phyloP scores from a whole-genome alignment of 2,329 filamentous ascomycete genomes.

The Neopestalotiopsis clavispora region DNA sequence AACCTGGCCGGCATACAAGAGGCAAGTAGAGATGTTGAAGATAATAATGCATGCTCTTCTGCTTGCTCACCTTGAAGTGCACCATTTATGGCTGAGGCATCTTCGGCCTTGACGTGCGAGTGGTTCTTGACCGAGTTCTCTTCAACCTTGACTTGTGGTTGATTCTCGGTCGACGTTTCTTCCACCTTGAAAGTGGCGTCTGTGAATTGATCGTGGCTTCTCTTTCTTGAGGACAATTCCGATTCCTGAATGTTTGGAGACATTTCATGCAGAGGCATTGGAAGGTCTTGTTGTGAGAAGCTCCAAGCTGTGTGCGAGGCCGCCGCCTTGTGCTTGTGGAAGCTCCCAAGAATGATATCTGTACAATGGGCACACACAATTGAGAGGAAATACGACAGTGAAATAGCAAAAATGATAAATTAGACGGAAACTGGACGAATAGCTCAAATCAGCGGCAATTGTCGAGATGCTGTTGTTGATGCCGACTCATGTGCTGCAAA shows the following conservation, averaged over 20 bases:
- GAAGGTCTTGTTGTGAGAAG: slow-evolving; percentile 16
- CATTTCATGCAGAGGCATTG: slow-evolving; percentile 54
- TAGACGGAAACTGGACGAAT: too few species aligned
- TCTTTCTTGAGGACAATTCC: slow-evolving; percentile 48
- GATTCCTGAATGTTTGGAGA: slow-evolving; percentile 54
- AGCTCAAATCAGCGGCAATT: too few species aligned
- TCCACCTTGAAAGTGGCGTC: slow-evolving; percentile 27
- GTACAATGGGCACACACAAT: too few species aligned
- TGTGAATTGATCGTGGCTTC: slow-evolving; percentile 51
- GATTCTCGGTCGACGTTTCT: slow-evolving; percentile 24
- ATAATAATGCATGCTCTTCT: slow-evolving; percentile 18
- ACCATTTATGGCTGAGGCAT: slow-evolving; percentile 6
- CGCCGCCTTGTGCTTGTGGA: slow-evolving; percentile 4
- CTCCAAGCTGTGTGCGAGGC: slow-evolving; percentile 17
- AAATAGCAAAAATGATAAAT: too few species aligned
- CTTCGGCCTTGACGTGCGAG: not conserved
- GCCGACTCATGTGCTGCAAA: too few species aligned
- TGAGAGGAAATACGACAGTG: too few species aligned
- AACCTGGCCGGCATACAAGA: slow-evolving; percentile 28
- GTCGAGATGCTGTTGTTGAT: too few species aligned
- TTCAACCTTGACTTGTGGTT: not conserved
- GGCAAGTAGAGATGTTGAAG: too few species aligned
- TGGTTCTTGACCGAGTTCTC: slow-evolving; percentile 22
- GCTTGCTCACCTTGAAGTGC: slow-evolving; percentile 19
- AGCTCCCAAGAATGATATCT: slow-evolving; percentile 3